Base-by-base conservation (phyloP, 495 filamentous ascomycete genomes). In the Pseudoneurospora amorphoporcata region DNA sequence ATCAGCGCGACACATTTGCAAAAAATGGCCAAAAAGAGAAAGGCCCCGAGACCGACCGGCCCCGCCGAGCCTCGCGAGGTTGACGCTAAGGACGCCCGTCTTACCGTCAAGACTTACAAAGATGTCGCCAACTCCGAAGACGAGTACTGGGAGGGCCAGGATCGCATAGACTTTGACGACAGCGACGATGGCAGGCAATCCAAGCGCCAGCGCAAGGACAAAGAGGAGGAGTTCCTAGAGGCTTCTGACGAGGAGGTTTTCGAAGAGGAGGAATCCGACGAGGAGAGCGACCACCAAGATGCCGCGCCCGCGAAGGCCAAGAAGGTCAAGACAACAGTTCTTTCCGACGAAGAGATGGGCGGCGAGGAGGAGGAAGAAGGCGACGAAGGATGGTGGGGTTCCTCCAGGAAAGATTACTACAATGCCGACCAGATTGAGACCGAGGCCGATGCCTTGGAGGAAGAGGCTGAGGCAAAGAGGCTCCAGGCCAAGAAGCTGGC, bases 121-220 rank as follows among this genome's bases (percentile, higher is more conserved):
- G 91, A 95, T 77, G 90, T 97, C 75, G 93, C 94, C 76, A 90
- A 96, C 77, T 95, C 93, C 2, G 92, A 96, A 77, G 95, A 99
- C 82, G 94, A 95, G 73, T 97, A 97, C 81, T 91, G 92, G 76
- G 82, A 92, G 45, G 88, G 92, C 71, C 88, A 92, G 39, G 95
- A 98, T 80, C 90, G 92, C 75, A 88, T 99, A 70, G 81, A 96
- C 76, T 84, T 99, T 37, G 93, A 95, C 65, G 91, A 94, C 74
- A 90, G 85, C 39, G 92, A 95, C 39, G 92, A 95, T 74, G 90
- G 85, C 39, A 91, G 91, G 39, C 88, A 90, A 38, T 88, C 90
- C 58, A 97, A 95, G 84, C 89, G 91, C 75, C 87, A 89, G 77
- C 90, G 88, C 76, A 80, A 88, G 73, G 83, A 87, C 68, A 88